Evolutionary conservation across 768 basidiomycete genomes (phyloP).

Genomic region (Boletus pseudo-olivaceus): DNA sequence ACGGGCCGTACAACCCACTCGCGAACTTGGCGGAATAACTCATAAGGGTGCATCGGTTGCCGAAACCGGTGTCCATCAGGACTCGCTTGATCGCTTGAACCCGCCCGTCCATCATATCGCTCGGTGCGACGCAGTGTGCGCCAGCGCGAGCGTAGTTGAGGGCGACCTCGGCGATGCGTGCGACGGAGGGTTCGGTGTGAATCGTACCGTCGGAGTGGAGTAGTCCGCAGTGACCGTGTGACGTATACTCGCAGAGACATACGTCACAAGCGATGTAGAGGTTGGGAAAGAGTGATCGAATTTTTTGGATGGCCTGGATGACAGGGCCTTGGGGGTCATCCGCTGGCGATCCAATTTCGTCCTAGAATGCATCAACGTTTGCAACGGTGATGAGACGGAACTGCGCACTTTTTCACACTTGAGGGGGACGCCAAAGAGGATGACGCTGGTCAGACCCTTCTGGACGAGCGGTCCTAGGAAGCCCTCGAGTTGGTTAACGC

Average conservation of each 20-base stretch:
- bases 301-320: constrained; percentile 82
- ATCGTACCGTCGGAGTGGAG: constrained; percentile 74
- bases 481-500: constrained; percentile 83
- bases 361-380: constrained; percentile 43
- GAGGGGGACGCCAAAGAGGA: constrained; percentile 90
- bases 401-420: constrained; percentile 64
- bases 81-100: constrained; percentile 84
- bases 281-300: constrained; percentile 73
- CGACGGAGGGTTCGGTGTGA: constrained; percentile 70
- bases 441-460: constrained; percentile 89
- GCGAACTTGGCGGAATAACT: constrained; percentile 98
- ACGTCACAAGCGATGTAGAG: constrained; percentile 94
- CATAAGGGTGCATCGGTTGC: constrained; percentile 92
- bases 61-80: constrained; percentile 79
- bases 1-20: constrained; percentile 91
- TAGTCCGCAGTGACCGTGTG: constrained; percentile 94
- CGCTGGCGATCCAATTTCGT: constrained; percentile 78
- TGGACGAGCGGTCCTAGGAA: constrained; percentile 85
- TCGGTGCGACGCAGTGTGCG: constrained; percentile 97
- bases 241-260: constrained; percentile 99
- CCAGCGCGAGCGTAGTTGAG: constrained; percentile 90
- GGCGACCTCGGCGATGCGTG: constrained; percentile 90
- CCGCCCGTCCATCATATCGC: constrained; percentile 99
- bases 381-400: background rate
- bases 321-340: constrained; percentile 91